Evolutionary conservation across 1,284 basidiomycete species (phyloP).

Genomic region (Mrakiaceae sp.): DNA sequence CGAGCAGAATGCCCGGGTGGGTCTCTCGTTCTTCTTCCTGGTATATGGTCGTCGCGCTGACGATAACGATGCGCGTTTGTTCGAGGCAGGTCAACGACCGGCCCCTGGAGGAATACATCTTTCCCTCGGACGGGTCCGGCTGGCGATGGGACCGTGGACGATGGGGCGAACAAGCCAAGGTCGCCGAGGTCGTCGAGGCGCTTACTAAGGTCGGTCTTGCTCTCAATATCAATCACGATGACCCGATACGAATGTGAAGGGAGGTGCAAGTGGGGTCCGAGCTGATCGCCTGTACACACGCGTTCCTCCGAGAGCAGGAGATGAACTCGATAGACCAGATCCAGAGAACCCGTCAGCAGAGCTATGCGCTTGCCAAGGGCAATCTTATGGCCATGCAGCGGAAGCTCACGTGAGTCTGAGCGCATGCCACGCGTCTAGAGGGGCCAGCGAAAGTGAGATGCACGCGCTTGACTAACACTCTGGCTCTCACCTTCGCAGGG

Average conservation of each 20-base stretch:
- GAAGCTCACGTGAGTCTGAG: conserved; percentile 65
- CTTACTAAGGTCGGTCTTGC: conserved; percentile 58
- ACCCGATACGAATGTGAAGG: too few relatives aligned
- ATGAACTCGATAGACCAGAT: conserved; percentile 79
- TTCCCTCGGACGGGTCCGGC: conserved; percentile 32
- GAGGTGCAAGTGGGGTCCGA: too few relatives aligned
- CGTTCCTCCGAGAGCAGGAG: conserved; percentile 47
- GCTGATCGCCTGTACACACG: not conserved
- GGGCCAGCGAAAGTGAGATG: not conserved
- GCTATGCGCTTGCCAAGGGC: conserved; percentile 91
- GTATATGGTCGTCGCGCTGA: too few relatives aligned
- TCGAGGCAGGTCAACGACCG: conserved; percentile 64
- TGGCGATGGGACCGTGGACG: conserved; percentile 87
- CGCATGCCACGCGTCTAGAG: too few relatives aligned
- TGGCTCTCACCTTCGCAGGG: conserved; percentile 43
- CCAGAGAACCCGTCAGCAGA: conserved; percentile 78
- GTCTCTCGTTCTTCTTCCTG: not conserved
- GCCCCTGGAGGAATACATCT: conserved; percentile 66
- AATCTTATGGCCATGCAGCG: conserved; percentile 85
- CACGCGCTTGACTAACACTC: conserved; percentile 7
- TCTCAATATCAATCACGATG: not conserved
- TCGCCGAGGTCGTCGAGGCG: conserved; percentile 68
- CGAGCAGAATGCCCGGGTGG: conserved; percentile 49
- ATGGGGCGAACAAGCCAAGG: conserved; percentile 66
- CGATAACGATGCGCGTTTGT: not conserved